Conservation (phyloP, 106 monocot genomes). For the Acorus gramineus region DNA sequence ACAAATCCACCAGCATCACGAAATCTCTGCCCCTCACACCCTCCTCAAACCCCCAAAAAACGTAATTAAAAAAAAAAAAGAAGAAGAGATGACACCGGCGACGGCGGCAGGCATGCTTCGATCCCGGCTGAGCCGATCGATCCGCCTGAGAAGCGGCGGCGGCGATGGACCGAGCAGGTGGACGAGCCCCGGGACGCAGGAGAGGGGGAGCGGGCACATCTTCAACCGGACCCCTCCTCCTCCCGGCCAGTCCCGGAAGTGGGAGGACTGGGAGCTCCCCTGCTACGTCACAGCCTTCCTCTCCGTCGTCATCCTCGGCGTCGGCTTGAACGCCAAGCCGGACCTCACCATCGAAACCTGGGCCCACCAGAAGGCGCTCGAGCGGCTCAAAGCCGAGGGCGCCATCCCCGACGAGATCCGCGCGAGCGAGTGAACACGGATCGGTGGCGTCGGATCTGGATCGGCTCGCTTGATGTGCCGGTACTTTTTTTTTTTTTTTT, state of each 20-base stretch:
- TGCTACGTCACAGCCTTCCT: conserved; percentile 95
- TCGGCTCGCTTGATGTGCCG: too few species aligned
- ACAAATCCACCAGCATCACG: too few species aligned
- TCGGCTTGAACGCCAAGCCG: conserved; percentile 91
- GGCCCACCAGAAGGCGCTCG: conserved; percentile 96
- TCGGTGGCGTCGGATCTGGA: too few species aligned
- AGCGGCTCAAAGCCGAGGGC: conserved; percentile 40
- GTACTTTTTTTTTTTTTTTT: too few species aligned
- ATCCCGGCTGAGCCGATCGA: conserved; percentile 31
- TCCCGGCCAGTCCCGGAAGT: conserved; percentile 66
- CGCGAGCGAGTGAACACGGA: too few species aligned
- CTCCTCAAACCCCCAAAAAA: too few species aligned
- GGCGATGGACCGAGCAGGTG: conserved; percentile 43
- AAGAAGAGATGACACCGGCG: background rate
- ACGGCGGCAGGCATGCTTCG: conserved; percentile 60
- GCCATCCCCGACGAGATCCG: conserved; percentile 14
- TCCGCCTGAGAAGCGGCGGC: conserved; percentile 39
- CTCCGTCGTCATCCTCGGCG: conserved; percentile 88
- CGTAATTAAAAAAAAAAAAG: too few species aligned
- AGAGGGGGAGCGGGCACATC: conserved; percentile 51
- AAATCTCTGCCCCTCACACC: too few species aligned
- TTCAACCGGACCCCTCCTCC: conserved; percentile 66
- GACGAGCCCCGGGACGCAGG: conserved; percentile 49
- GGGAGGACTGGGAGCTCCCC: conserved; percentile 97
- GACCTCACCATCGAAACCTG: conserved; percentile 94